Evolutionary conservation across 2,329 filamentous ascomycete genomes (phyloP).

Genomic region (Fusarium liriodendri): DNA sequence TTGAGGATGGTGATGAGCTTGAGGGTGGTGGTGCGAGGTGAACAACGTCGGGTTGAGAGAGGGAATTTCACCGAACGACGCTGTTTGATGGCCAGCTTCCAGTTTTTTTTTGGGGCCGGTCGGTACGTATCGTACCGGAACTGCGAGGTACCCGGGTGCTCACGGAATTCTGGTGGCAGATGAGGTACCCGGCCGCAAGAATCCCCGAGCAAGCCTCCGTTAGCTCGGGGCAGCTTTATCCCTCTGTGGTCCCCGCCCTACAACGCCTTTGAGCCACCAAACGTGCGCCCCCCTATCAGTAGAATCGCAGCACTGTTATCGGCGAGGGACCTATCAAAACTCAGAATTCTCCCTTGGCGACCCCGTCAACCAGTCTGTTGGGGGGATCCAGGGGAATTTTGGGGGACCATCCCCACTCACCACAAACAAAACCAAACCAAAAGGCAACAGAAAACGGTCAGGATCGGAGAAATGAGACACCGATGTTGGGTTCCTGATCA

Average conservation of each 20-base stretch:
- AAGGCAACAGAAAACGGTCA: slow-evolving; percentile 16
- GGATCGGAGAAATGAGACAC: slow-evolving; percentile 32
- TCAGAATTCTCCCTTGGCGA: slow-evolving; percentile 16
- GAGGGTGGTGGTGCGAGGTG: slow-evolving; percentile 43
- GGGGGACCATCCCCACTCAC: slow-evolving; percentile 36
- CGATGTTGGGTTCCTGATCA: slow-evolving; percentile 1
- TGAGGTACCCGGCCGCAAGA: slow-evolving; percentile 39
- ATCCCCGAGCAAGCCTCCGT: slow-evolving; percentile 41
- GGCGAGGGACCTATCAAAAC: slow-evolving; percentile 27
- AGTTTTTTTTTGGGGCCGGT: slow-evolving; percentile 47
- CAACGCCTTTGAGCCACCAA: slow-evolving; percentile 21
- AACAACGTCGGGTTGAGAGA: slow-evolving; percentile 45
- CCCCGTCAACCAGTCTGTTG: slow-evolving; percentile 42
- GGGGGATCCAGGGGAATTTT: slow-evolving; percentile 37
- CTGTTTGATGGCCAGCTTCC: slow-evolving; percentile 40
- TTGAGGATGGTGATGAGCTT: slow-evolving; percentile 38
- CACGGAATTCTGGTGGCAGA: slow-evolving; percentile 14
- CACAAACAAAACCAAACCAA: slow-evolving; percentile 20
- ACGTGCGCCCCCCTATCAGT: slow-evolving; percentile 26
- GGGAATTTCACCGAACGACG: slow-evolving; percentile 47
- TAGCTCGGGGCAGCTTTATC: slow-evolving; percentile 46
- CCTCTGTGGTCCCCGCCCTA: slow-evolving; percentile 38
- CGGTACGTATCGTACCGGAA: slow-evolving; percentile 46
- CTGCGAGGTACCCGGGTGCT: slow-evolving; percentile 40
- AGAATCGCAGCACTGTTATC: slow-evolving; percentile 13